Evolutionary conservation across 306 rosid species (phyloP).

Genomic region (Acacia confusa): DNA sequence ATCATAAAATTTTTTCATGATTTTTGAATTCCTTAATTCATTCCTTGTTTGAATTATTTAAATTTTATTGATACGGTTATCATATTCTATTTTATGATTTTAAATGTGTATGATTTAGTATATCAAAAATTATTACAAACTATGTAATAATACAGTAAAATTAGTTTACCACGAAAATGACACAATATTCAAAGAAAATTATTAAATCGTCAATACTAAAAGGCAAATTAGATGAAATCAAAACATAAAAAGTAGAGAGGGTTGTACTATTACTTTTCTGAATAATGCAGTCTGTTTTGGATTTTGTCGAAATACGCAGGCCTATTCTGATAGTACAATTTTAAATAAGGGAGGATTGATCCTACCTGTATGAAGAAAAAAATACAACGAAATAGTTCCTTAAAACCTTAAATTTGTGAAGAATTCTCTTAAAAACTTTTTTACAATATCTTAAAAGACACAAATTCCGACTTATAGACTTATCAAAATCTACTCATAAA

Average conservation of each 20-base stretch:
- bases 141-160: neutral
- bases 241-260: neutral
- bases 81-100: neutral
- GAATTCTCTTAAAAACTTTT: too few species aligned
- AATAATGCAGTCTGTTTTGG: neutral
- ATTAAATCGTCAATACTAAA: neutral
- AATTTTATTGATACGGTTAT: neutral
- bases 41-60: neutral
- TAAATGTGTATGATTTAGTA: neutral
- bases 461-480: too few species aligned
- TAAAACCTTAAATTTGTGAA: too few species aligned
- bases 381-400: too few species aligned
- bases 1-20: neutral
- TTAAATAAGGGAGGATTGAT: too few species aligned
- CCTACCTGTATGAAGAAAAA: too few species aligned
- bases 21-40: neutral
- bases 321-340: neutral
- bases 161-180: neutral
- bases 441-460: too few species aligned
- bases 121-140: neutral
- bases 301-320: neutral
- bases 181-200: neutral
- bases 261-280: neutral
- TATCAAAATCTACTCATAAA: too few species aligned
- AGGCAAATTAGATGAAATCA: neutral